These are phyloP conservation scores for Zygosaccharomyces lentus DNA, from an alignment of 805 yeast species.

Conservation along the genomic window DNA sequence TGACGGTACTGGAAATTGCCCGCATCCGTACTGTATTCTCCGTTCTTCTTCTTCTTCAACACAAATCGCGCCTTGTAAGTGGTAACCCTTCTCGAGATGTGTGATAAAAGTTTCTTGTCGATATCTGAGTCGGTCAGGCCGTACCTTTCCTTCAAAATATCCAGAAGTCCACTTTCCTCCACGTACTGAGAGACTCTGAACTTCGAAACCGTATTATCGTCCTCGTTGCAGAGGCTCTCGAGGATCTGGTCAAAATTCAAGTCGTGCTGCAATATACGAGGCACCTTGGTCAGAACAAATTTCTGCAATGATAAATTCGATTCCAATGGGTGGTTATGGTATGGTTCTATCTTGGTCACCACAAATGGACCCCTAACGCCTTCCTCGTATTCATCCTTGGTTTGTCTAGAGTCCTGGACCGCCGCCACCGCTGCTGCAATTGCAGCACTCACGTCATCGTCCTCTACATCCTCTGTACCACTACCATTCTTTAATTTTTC, in stretches of 20 bases:
- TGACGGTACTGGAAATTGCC: conserved; percentile 6
- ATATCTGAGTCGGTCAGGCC: conserved; percentile 31
- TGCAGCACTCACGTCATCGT: conserved; percentile 33
- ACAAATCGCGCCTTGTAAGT: conserved; percentile 36
- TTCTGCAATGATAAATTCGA: conserved; percentile 30
- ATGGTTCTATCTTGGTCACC: conserved; percentile 35
- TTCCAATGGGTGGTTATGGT: conserved; percentile 35
- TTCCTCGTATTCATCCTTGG: conserved; percentile 7
- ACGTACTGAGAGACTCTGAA: conserved; percentile 34
- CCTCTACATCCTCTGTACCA: conserved; percentile 15
- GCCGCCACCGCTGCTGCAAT: conserved; percentile 37
- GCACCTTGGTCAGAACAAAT: conserved; percentile 34
- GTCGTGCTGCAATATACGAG: conserved; percentile 33
- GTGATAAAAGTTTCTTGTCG: conserved; percentile 29
- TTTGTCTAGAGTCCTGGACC: conserved; percentile 24
- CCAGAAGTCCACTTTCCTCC: conserved; percentile 33
- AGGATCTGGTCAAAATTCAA: conserved; percentile 33
- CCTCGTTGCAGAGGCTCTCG: conserved; percentile 31
- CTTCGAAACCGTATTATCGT: conserved; percentile 30
- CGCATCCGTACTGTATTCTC: conserved; percentile 25
- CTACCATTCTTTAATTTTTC: conserved; percentile 7
- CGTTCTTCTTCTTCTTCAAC: conserved; percentile 32
- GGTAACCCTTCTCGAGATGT: conserved; percentile 35
- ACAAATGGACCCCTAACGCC: conserved; percentile 31
- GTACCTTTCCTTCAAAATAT: conserved; percentile 31